Conservation (phyloP, 352 stramenopile genomes). For the Pilasporangium apinafurcum region DNA sequence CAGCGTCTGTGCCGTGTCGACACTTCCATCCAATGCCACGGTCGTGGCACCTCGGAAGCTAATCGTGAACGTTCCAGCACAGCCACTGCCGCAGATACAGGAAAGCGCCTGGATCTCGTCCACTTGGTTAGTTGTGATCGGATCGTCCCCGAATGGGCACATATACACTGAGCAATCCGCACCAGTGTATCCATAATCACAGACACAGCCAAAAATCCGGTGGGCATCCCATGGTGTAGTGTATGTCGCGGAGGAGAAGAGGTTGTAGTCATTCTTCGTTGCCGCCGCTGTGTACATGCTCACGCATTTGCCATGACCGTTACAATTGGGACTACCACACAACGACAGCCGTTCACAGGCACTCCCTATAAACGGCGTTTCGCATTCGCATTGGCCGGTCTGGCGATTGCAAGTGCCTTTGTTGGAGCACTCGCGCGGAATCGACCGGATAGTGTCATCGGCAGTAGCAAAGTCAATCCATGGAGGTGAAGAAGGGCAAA, state of each 20-base stretch:
- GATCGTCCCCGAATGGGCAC: slow-evolving; percentile 87
- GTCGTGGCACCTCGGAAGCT: slow-evolving; percentile 53
- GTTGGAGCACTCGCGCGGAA: slow-evolving; percentile 57
- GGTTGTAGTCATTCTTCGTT: slow-evolving; percentile 54
- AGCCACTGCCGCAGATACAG: slow-evolving; percentile 57
- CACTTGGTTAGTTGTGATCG: slow-evolving; percentile 57
- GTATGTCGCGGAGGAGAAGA: slow-evolving; percentile 53
- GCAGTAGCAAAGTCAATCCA: slow-evolving; percentile 51
- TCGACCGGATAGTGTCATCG: slow-evolving; percentile 30
- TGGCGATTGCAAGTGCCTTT: slow-evolving; percentile 69
- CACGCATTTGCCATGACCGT: slow-evolving; percentile 84
- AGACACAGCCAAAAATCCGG: slow-evolving; percentile 82
- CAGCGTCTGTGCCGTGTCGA: slow-evolving; percentile 38
- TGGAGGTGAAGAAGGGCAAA: slow-evolving; percentile 62
- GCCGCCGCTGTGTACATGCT: slow-evolving; percentile 55
- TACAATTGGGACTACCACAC: slow-evolving; percentile 74
- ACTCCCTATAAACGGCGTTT: slow-evolving; percentile 57
- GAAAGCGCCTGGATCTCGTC: slow-evolving; percentile 78
- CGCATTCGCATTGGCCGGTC: slow-evolving; percentile 75
- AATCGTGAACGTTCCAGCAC: slow-evolving; percentile 54
- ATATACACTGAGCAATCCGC: slow-evolving; percentile 76
- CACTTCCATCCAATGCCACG: slow-evolving; percentile 21
- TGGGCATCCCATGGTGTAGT: slow-evolving; percentile 77
- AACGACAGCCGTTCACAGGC: slow-evolving; percentile 58
- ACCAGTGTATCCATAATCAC: slow-evolving; percentile 86